These are phyloP conservation scores for Phialophora macrospora DNA, from an alignment of 2,329 filamentous ascomycete species.

Conservation along the genomic window DNA sequence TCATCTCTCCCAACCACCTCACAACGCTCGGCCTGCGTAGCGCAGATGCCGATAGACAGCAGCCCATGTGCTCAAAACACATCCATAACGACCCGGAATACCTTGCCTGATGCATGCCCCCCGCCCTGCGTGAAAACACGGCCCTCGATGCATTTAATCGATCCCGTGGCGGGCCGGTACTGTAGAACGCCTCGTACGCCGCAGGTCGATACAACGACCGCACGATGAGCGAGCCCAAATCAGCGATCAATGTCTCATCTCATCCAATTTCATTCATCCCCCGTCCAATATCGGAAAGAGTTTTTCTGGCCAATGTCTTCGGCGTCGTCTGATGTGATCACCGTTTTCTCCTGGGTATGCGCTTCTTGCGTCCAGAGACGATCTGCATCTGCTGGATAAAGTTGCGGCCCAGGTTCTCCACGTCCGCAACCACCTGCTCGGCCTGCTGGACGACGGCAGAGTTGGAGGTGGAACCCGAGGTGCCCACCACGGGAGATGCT, in stretches of 20 bases:
- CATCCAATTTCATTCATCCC: not conserved
- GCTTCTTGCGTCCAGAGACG: conserved; percentile 18
- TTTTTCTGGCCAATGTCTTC: not conserved
- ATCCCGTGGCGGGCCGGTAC: not conserved
- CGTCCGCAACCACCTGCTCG: conserved; percentile 13
- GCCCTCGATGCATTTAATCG: not conserved
- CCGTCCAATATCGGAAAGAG: not conserved
- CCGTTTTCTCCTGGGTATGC: conserved; percentile 15
- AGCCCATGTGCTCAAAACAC: not conserved
- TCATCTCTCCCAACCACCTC: not conserved
- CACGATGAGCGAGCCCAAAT: not conserved
- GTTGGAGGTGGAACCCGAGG: not conserved
- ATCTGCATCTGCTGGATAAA: conserved; percentile 19
- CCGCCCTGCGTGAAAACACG: not conserved
- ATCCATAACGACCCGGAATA: not conserved
- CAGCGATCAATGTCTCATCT: not conserved
- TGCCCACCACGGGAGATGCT: not conserved
- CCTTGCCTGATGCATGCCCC: not conserved
- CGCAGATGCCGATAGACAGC: not conserved
- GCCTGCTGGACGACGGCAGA: conserved; percentile 1
- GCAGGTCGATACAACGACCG: not conserved
- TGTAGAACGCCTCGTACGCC: not conserved
- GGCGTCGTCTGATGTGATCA: not conserved
- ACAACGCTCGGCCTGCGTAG: not conserved
- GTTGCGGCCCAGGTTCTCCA: conserved; percentile 15